phyloP scores from a whole-genome alignment of 2,329 filamentous ascomycete genomes.

The Penicillium sp. region DNA sequence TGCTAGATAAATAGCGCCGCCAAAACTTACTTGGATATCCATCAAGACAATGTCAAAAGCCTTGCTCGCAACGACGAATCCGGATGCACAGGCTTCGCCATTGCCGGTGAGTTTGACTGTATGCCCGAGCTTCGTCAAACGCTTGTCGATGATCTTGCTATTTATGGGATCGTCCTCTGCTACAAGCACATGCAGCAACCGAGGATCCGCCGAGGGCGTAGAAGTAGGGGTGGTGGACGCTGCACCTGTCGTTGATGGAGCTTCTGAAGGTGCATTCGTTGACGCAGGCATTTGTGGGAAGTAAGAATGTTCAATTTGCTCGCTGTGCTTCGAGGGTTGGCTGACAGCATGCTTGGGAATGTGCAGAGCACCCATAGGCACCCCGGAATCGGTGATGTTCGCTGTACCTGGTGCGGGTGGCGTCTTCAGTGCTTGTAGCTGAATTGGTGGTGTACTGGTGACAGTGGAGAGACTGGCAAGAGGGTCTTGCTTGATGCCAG shows the following conservation, averaged over 20 bases:
- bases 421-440: conserved; percentile 18
- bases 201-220: neutral
- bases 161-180: conserved; percentile 90
- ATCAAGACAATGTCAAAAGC: conserved; percentile 77
- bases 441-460: conserved; percentile 12
- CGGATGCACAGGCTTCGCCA: conserved; percentile 73
- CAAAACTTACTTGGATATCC: conserved; percentile 67
- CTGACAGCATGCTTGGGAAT: conserved; percentile 23
- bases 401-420: conserved; percentile 25
- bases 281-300: conserved; percentile 10
- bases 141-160: conserved; percentile 73
- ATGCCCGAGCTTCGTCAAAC: conserved; percentile 72
- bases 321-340: conserved; percentile 5
- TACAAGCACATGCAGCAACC: conserved; percentile 55
- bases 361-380: conserved; percentile 30
- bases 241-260: conserved; percentile 1
- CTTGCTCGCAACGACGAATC: conserved; percentile 59
- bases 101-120: conserved; percentile 69
- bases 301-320: conserved; percentile 11
- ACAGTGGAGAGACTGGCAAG: conserved; percentile 13
- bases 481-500: conserved; percentile 8
- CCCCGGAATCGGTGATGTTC: conserved; percentile 32
- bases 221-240: conserved; percentile 12
- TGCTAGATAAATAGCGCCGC: neutral
- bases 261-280: neutral